Evolutionary conservation across 2,329 filamentous ascomycete species (phyloP), one percentile per base, ranked within the genome.

Genomic region (Diaporthe ampelina): DNA sequence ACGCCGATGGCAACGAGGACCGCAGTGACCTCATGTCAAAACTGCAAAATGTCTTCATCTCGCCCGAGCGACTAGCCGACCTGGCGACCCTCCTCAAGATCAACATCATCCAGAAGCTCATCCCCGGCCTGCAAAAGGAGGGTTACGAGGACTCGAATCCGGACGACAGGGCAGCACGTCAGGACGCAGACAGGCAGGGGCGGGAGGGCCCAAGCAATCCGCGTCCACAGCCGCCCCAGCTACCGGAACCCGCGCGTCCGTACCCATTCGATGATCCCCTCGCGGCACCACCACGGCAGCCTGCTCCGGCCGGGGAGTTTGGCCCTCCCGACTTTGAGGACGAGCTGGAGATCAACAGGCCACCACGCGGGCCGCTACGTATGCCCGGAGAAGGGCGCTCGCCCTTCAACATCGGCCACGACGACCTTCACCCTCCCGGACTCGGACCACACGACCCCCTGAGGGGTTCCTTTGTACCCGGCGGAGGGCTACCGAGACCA

Each of bases 271-370:
- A 90, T 61, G 92, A 93, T 79, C 92, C 90, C n/a, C 88, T 94
- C 48, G 91, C 88, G 15, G 88, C 86, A 1, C 89, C 89, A 19
- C 91, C 88, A 0, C 86, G 89, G 56, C 87, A 87, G 26, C 94
- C 94, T 1, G 80, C 91, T 21, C 95, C 95, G 0, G 84, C 89
- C 0, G 91, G 88, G 13, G 94, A 95, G 77, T 95, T 97, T 77
- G 91, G 93, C 0, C 95, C 96, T 0, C 97, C 97, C 0, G 94
- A 91, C 26, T 98, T 98, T 77, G 97, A 98, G 77, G 96, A 99
- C 81, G 95, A 98, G 80, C 93, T 95, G 79, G 94, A 98, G 76
- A 88, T 98, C 75, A 91, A 94, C 76, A 88, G 91, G 1, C 94
- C 92, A 0, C 88, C 89, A 3, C 89, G 91, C 13, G 86, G 88